These are phyloP conservation scores for Coniella lustricola DNA, from an alignment of 2,329 filamentous ascomycete genomes.

Conservation along the genomic window DNA sequence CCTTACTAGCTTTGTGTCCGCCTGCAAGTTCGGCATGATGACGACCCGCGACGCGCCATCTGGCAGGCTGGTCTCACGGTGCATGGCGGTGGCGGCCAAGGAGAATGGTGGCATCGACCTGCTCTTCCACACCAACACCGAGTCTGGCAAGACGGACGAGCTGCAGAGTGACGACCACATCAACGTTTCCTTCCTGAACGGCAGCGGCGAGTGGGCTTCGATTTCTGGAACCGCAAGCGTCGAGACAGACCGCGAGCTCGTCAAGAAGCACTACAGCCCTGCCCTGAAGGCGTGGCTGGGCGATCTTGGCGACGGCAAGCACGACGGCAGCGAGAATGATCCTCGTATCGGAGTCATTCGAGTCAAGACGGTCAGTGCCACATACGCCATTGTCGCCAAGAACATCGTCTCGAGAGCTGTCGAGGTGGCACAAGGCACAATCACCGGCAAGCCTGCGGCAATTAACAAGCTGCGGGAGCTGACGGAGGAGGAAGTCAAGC, in stretches of 20 bases:
- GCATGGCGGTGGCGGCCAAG: conserved; percentile 78
- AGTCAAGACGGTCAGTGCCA: conserved; percentile 64
- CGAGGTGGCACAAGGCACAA: conserved; percentile 68
- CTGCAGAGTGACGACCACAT: conserved; percentile 63
- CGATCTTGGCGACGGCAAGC: conserved; percentile 73
- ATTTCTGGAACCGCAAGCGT: conserved; percentile 67
- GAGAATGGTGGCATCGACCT: conserved; percentile 73
- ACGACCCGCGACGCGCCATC: conserved; percentile 63
- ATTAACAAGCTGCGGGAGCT: conserved; percentile 75
- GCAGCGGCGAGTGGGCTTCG: conserved; percentile 77
- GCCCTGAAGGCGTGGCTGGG: conserved; percentile 78
- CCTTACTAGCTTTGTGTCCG: conserved; percentile 61
- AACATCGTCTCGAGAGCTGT: conserved; percentile 57
- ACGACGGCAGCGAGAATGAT: conserved; percentile 75
- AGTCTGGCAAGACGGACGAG: conserved; percentile 82
- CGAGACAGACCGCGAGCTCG: conserved; percentile 58
- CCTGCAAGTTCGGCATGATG: conserved; percentile 82
- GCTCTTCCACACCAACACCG: conserved; percentile 87
- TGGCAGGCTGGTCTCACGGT: conserved; percentile 67
- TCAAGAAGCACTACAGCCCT: conserved; percentile 70
- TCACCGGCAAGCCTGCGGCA: conserved; percentile 63
- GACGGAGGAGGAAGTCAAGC: conserved; percentile 55
- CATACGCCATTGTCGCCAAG: conserved; percentile 60
- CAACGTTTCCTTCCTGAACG: conserved; percentile 76
- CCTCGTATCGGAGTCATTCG: conserved; percentile 77